A percentile compares a stretch with the other conserved stretches of the same genome.
These are phyloP conservation scores for Talaromyces albobiverticillius DNA, from an alignment of 2,329 filamentous ascomycete genomes.

Conservation along the genomic window DNA sequence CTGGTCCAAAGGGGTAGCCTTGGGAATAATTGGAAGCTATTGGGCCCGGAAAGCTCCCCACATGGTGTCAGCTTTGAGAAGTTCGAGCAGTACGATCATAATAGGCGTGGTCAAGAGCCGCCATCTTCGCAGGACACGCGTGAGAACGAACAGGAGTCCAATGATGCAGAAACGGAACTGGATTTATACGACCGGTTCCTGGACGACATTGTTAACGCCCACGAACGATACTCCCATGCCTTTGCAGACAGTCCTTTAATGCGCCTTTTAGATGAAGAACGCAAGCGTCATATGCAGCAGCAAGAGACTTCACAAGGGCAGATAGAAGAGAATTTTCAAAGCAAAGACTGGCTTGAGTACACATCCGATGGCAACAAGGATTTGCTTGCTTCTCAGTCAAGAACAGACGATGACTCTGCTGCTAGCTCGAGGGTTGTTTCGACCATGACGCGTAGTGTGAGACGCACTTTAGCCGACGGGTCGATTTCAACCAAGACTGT, in stretches of 20 bases:
- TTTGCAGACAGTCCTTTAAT: constrained; percentile 34
- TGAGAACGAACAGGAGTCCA: constrained; percentile 18
- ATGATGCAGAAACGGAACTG: constrained; percentile 45
- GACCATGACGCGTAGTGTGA: constrained; percentile 57
- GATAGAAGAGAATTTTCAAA: constrained; percentile 17
- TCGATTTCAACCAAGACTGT: constrained; percentile 57
- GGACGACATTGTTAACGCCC: constrained; percentile 30
- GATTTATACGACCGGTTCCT: constrained; percentile 54
- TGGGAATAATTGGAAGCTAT: constrained; percentile 37
- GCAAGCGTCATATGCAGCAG: constrained; percentile 23
- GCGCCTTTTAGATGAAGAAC: constrained; percentile 33
- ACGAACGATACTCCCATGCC: constrained; percentile 28
- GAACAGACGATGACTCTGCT: constrained; percentile 21
- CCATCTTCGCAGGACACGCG: constrained; percentile 3
- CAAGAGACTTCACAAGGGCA: constrained; percentile 16
- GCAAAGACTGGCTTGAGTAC: constrained; percentile 25
- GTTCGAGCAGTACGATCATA: constrained; percentile 6
- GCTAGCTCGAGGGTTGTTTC: constrained; percentile 45
- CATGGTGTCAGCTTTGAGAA: constrained; percentile 24
- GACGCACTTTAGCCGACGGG: constrained; percentile 55
- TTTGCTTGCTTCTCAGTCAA: constrained; percentile 9
- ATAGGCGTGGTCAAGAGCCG: not conserved
- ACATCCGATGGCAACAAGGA: constrained; percentile 13
- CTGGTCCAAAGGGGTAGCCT: constrained; percentile 41
- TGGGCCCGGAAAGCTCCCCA: constrained; percentile 21